Base-by-base conservation (phyloP, 768 basidiomycete genomes). In the Tylopilus balloui region DNA sequence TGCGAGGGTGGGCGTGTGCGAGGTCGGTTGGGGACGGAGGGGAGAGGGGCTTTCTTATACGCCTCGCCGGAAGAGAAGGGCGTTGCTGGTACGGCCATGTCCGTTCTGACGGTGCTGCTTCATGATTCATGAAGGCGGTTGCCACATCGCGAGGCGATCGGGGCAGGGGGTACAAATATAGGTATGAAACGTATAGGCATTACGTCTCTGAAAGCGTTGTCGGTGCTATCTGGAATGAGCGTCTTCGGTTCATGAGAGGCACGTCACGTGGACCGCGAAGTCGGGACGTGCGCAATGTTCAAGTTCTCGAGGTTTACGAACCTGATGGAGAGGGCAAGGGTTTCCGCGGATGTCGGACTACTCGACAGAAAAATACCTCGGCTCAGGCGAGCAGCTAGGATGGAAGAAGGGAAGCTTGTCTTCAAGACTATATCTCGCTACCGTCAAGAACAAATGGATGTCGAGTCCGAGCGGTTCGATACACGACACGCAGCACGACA, bases 81-180 rank as follows among this genome's bases (percentile, higher is more conserved):
- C 23, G 44, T 57, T 45, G 41, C 12, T 24, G 17, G 42, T 27
- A 41, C 25, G 41, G 15, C 29, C 32, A n/a, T 43, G 27, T 48
- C 35, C 40, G 21, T 39, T 41, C n/a, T 20, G 23, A 40, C 45
- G 3, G 32, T n/a, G 15, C 13, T n/a, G n/a, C 15, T 11, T 25
- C 14, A 4, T 52, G 28, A 45, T 38, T 37, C 40, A 39, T 35
- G 40, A 12, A 17, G 28, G 23, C 4, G 34, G 40, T 25, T 36
- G 31, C 32, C 41, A 34, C 50, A n/a, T n/a, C 51, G 43, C 38
- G 35, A 53, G 48, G 53, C 38, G 57, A 65, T 57, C 48, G 57
- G 52, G 46, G 62, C 44, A 34, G 25, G 48, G 52, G 51, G 37
- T 35, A 40, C 21, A 21, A n/a, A 29, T 39, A 28, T 37, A 15